phyloP scores from a whole-genome alignment of 805 yeast species.

The Spathaspora gorwiae region DNA sequence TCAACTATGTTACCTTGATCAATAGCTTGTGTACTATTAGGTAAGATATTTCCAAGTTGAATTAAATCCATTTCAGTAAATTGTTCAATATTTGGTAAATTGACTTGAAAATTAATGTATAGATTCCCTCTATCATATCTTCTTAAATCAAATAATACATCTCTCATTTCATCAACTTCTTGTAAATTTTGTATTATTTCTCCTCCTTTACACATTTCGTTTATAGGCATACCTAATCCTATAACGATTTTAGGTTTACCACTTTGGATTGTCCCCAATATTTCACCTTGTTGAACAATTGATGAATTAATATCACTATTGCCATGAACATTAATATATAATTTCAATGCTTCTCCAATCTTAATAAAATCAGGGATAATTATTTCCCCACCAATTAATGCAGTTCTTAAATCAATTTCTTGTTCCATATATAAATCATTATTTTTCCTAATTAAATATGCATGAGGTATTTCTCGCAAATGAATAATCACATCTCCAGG shows the following conservation, averaged over 20 bases:
- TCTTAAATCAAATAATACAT: conserved; percentile 15
- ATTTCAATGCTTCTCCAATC: conserved; percentile 25
- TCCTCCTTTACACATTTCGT: conserved; percentile 19
- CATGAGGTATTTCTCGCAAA: conserved; percentile 38
- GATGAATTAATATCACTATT: conserved; percentile 12
- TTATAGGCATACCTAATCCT: conserved; percentile 62
- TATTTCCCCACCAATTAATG: conserved; percentile 54
- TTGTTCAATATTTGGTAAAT: conserved; percentile 26
- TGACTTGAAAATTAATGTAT: conserved; percentile 36
- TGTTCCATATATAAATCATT: conserved; percentile 42
- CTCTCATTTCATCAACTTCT: conserved; percentile 11
- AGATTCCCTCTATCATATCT: conserved; percentile 30
- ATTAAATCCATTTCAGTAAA: conserved; percentile 12
- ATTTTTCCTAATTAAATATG: conserved; percentile 37
- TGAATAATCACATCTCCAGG: conserved; percentile 69
- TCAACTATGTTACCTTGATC: background rate
- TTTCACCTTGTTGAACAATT: conserved; percentile 29
- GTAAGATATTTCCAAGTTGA: conserved; percentile 4
- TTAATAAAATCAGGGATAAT: conserved; percentile 28
- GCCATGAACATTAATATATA: conserved; percentile 36
- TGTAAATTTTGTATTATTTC: conserved; percentile 19
- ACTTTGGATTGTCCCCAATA: conserved; percentile 52
- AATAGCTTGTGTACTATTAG: background rate
- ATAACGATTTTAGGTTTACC: conserved; percentile 45
- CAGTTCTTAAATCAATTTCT: conserved; percentile 49